Conservation (phyloP, 2,329 filamentous ascomycete species). For the Corynespora cassiicola region DNA sequence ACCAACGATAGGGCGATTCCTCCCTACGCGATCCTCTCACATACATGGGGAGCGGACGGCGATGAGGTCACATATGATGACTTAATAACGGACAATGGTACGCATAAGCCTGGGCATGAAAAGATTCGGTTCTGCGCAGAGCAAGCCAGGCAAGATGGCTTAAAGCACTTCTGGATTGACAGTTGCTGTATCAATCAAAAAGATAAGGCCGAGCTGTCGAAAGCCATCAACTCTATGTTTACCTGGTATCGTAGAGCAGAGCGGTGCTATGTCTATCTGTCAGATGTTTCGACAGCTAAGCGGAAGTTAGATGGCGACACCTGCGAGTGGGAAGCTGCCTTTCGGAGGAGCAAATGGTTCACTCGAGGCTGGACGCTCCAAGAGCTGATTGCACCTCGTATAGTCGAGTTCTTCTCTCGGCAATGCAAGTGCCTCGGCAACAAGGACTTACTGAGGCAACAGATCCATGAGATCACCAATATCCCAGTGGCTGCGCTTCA, state of each 20-base stretch:
- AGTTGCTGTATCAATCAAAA: no score
- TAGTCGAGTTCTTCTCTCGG: conserved; percentile 3
- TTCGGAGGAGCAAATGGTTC: conserved; percentile 9
- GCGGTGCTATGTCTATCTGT: conserved; percentile 1
- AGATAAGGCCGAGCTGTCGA: conserved; percentile 2
- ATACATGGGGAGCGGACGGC: background rate
- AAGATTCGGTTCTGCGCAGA: background rate
- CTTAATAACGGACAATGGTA: background rate
- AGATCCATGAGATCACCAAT: conserved; percentile 2
- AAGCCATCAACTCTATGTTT: conserved; percentile 5
- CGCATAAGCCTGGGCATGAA: conserved; percentile 1
- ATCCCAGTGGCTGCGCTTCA: background rate
- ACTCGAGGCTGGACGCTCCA: conserved; percentile 4
- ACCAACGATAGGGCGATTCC: background rate
- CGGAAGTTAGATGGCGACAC: no score
- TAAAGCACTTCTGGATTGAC: conserved; percentile 1
- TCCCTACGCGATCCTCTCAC: conserved; percentile 2
- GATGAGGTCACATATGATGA: background rate
- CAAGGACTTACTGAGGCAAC: conserved; percentile 1
- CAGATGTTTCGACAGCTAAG: conserved; percentile 1
- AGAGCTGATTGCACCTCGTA: conserved; percentile 2
- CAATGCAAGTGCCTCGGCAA: conserved; percentile 1
- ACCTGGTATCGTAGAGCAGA: background rate
- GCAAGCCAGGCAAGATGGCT: background rate
- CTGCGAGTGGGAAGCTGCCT: conserved; percentile 8